Percentiles rank a stretch among this genome's conserved stretches.
phyloP scores from a whole-genome alignment of 2,329 filamentous ascomycete species.

The Ophiostoma tasmaniense region DNA sequence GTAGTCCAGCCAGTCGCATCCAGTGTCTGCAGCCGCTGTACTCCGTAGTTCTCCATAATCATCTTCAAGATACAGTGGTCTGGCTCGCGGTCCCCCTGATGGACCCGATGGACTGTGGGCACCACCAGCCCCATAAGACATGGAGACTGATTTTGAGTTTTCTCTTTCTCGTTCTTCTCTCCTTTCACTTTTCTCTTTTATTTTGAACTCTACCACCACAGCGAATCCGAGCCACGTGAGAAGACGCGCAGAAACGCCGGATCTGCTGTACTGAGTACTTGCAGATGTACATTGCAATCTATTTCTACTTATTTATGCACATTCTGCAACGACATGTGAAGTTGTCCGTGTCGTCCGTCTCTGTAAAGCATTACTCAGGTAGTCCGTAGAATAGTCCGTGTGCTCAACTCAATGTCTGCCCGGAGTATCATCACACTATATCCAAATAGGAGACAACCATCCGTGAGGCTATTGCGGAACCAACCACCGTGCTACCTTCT shows the following conservation, averaged over 20 bases:
- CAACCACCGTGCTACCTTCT: not conserved
- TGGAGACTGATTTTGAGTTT: not conserved
- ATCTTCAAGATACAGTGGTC: not conserved
- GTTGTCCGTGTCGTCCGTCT: not conserved
- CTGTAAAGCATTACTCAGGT: not conserved
- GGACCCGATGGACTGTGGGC: slow-evolving; percentile 9
- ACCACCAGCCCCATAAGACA: slow-evolving; percentile 13
- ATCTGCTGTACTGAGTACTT: not conserved
- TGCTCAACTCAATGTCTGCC: no score
- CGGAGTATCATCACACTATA: not conserved
- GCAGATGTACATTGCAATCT: no score
- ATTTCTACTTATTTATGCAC: not conserved
- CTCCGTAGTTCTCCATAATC: not conserved
- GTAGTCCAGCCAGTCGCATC: no score
- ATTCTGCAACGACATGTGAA: not conserved
- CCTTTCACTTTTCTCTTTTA: not conserved
- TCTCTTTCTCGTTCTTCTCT: not conserved
- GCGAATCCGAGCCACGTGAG: not conserved
- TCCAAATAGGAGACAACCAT: not conserved
- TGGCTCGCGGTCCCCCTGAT: slow-evolving; percentile 19
- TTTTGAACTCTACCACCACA: not conserved
- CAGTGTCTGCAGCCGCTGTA: not conserved
- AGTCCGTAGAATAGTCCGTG: not conserved
- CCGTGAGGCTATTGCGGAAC: not conserved
- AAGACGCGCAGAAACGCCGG: not conserved